Conservation (phyloP, 169 alveolate genomes). For the Cryptosporidium viatorum region DNA sequence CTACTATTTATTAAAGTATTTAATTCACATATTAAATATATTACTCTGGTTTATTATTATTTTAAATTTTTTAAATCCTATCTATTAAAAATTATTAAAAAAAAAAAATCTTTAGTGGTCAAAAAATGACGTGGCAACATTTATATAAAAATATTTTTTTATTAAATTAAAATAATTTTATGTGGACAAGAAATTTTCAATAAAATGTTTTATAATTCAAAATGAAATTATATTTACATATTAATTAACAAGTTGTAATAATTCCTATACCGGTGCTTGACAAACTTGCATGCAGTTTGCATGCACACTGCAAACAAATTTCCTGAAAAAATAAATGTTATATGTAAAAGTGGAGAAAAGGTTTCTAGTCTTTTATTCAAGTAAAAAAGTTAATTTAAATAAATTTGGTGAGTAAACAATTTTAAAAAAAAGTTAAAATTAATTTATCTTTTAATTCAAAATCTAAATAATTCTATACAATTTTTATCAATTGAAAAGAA, state of each 20-base stretch:
- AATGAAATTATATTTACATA: neutral
- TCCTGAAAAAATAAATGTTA: too few species aligned
- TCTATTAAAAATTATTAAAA: neutral
- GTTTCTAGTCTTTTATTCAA: too few species aligned
- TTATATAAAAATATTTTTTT: neutral
- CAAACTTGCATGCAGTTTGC: too few species aligned
- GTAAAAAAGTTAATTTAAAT: neutral
- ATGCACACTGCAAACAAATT: too few species aligned
- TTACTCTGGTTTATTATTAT: neutral
- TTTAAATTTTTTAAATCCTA: neutral
- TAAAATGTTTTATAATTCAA: neutral
- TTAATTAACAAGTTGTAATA: neutral
- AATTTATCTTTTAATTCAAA: neutral
- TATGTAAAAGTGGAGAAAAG: too few species aligned
- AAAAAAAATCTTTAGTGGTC: conserved; percentile 27
- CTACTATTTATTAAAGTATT: neutral
- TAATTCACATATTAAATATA: conserved; percentile 1
- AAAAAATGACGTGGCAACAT: conserved; percentile 54
- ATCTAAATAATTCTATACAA: neutral
- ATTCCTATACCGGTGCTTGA: neutral
- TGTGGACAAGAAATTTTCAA: conserved; percentile 17
- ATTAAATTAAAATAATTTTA: neutral
- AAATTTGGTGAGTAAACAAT: neutral
- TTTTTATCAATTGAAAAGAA: neutral
- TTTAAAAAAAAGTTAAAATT: neutral